Evolutionary conservation across 2,329 filamentous ascomycete genomes (phyloP), one percentile per base, ranked within the genome.

Genomic region (Dryadomyces quercus-mongolicae): DNA sequence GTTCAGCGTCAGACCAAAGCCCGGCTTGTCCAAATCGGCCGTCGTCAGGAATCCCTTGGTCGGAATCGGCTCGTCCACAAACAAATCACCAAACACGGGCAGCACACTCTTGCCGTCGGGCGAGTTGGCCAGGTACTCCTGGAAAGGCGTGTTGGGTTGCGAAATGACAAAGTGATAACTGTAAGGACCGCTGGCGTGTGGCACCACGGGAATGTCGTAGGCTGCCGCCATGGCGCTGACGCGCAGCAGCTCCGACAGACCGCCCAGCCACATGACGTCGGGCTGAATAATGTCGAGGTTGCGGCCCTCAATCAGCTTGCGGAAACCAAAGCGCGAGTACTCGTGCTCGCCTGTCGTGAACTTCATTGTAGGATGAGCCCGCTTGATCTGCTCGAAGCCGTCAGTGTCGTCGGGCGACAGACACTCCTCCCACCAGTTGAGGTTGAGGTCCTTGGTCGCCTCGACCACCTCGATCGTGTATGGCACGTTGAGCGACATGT

Each of bases 381-480:
- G 82, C 77, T 96, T 96, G 72, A 96, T 83, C 66, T 89, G 82
- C 60, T 82, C 86, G 63, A 94, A 94, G 55, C 91, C 91, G 63
- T 95, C 91, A 49, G 86, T 88, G 72, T 96, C 91, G 68, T 96
- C 91, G 12, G 91, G 91, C 34, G 84, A 86, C 58, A 96, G 74
- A 60, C 89, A 94, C 74, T 96, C 91, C 73, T 96, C 91, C 89
- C 89, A 95, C 91, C 91, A 96, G 74, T 95, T 90, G 67, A 96
- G 91, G 68, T 92, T 80, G 60, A 95, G 78, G 61, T 90, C 83
- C 62, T 88, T 80, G 66, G 85, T 89, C 52, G 84, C 85, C 71
- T 91, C 87, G 57, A 87, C 91, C 22, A 96, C 77, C 69, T 95
- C 86, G 61, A 96, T 95, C 4, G 88, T 95, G 72, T 96, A 96